Evolutionary conservation across 495 filamentous ascomycete genomes (phyloP), one percentile per base, ranked within the genome.

Genomic region (Parmelia sp.): DNA sequence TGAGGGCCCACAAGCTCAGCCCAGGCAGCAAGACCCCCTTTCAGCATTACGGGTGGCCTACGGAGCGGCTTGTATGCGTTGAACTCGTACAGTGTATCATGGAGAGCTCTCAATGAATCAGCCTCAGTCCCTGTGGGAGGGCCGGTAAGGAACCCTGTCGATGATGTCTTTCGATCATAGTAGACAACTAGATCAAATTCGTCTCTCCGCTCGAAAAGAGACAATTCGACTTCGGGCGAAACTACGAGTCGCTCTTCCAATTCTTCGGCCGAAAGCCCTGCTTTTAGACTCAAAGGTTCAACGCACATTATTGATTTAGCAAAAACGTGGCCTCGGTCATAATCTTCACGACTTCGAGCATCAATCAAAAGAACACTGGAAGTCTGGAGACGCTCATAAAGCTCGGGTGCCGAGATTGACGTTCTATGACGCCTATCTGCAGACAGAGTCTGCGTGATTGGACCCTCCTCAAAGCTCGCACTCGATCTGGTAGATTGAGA

Each of bases 151-250:
- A 77, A 85, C 51, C 73, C 75, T 62, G 78, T 78, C 69, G 88
- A 80, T 31, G 71, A 71, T 3, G 87, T 87, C 35, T 75, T 75
- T 68, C 90, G 84, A 71, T 99, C 92, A 72, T 97, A 95, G 69
- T 95, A 95, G 3, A 97, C 90, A 31, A 97, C 82, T 60, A 96
- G 71, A 69, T 96, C 91, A 70, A 86, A 96, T 66, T 89, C 82
- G 66, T 94, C 80, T 31, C 94, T 83, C 58, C 82, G 81, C 44
- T 89, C 86, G 65, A 96, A 95, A 23, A 91, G 76, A 2, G 78
- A 73, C 66, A 87, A 86, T 71, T 98, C 94, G 56, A 76, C 70
- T 27, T 88, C 78, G 9, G 94, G 91, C 3, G 88, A 88, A 12
- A 97, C 77, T 15, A 96, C 83, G 64, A 97, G 82, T 36, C 88